phyloP scores from a whole-genome alignment of 2,329 filamentous ascomycete genomes.

The Fusarium sp. region DNA sequence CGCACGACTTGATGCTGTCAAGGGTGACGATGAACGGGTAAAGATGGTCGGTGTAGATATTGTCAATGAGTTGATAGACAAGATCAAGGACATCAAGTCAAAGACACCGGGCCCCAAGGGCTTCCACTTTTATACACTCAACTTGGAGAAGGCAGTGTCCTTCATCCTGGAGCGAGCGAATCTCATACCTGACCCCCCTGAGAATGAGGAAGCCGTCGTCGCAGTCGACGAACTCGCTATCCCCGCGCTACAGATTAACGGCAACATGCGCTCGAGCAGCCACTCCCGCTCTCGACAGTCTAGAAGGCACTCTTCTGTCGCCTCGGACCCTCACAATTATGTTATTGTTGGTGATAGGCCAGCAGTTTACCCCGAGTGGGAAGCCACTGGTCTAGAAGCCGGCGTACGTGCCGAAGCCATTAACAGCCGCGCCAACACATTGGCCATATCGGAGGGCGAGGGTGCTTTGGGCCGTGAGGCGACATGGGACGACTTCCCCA shows the following conservation, averaged over 20 bases:
- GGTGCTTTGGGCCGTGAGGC: slow-evolving; percentile 90
- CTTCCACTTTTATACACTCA: slow-evolving; percentile 98
- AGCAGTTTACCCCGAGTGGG: slow-evolving; percentile 70
- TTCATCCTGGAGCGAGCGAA: slow-evolving; percentile 88
- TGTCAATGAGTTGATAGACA: slow-evolving; percentile 83
- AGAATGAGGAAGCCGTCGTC: slow-evolving; percentile 64
- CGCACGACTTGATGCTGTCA: slow-evolving; percentile 76
- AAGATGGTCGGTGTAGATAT: slow-evolving; percentile 86
- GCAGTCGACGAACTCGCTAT: slow-evolving; percentile 56
- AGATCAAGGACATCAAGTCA: slow-evolving; percentile 74
- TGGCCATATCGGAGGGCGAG: slow-evolving; percentile 94
- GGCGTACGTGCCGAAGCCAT: slow-evolving; percentile 78
- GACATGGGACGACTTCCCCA: slow-evolving; percentile 98
- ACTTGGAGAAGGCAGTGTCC: slow-evolving; percentile 94
- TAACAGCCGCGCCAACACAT: slow-evolving; percentile 83
- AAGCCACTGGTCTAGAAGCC: slow-evolving; percentile 81
- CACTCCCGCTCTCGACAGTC: slow-evolving; percentile 51
- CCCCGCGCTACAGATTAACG: slow-evolving; percentile 60
- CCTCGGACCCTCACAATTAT: slow-evolving; percentile 87
- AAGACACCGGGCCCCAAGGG: slow-evolving; percentile 73
- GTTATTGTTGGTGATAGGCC: slow-evolving; percentile 79
- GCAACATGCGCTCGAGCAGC: slow-evolving; percentile 51
- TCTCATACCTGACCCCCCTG: slow-evolving; percentile 76
- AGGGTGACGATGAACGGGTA: slow-evolving; percentile 82
- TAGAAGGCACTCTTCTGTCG: slow-evolving; percentile 80